Conservation (phyloP, 2,329 filamentous ascomycete genomes). For the Blastomyces gilchristii region DNA sequence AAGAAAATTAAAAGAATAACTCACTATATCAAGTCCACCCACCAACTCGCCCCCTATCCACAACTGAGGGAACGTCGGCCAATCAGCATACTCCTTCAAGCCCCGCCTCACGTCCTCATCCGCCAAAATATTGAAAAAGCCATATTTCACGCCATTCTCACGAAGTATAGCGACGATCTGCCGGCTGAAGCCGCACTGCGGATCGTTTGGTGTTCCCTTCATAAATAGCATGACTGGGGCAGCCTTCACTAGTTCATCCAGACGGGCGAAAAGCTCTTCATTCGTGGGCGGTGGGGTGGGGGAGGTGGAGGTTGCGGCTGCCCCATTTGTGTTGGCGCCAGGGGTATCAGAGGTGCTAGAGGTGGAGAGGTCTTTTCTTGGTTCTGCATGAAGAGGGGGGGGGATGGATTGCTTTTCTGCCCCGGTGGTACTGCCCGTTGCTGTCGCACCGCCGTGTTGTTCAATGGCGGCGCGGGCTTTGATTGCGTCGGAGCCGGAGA, state of each 20-base stretch:
- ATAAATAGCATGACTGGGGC: slow-evolving; percentile 98
- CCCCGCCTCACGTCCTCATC: slow-evolving; percentile 96
- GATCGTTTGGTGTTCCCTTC: slow-evolving; percentile 84
- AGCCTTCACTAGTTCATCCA: slow-evolving; percentile 80
- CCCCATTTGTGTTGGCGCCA: slow-evolving; percentile 24
- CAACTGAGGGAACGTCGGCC: slow-evolving; percentile 94
- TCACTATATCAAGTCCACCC: slow-evolving; percentile 89
- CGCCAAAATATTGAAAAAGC: slow-evolving; percentile 97
- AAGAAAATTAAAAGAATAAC: slow-evolving; percentile 32
- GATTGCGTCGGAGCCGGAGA: slow-evolving; percentile 80
- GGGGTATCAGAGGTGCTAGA: slow-evolving; percentile 21
- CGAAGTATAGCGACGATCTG: slow-evolving; percentile 79
- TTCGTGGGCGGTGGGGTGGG: slow-evolving; percentile 52
- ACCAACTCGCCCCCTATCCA: slow-evolving; percentile 87
- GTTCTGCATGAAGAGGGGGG: slow-evolving; percentile 32
- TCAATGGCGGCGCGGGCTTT: slow-evolving; percentile 82
- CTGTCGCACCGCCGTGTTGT: slow-evolving; percentile 53
- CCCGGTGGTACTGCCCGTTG: slow-evolving; percentile 20
- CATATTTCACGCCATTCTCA: slow-evolving; percentile 87
- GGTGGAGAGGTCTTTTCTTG: slow-evolving; percentile 23
- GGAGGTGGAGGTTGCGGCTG: slow-evolving; percentile 17
- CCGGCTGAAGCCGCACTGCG: slow-evolving; percentile 86
- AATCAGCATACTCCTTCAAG: slow-evolving; percentile 93
- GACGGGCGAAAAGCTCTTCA: slow-evolving; percentile 72
- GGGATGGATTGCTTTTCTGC: slow-evolving; percentile 29